Evolutionary conservation across 495 filamentous ascomycete species (phyloP).

Genomic region (Zalerion maritima): DNA sequence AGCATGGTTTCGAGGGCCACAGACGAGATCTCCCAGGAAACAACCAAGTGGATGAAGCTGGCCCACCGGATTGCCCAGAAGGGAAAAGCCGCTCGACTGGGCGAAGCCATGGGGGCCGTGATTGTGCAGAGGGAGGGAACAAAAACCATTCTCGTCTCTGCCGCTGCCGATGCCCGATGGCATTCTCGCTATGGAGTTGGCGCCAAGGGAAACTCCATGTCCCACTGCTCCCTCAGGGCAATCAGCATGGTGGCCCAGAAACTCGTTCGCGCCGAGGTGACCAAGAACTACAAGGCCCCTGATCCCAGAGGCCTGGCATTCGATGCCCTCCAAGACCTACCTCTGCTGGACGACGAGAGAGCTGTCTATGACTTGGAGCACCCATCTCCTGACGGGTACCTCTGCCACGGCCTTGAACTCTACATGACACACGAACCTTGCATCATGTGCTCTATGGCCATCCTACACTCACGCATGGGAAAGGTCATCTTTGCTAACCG

Average conservation of each 20-base stretch:
- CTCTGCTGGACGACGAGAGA: constrained; percentile 25
- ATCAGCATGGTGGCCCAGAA: constrained; percentile 75
- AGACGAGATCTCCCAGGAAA: constrained; percentile 41
- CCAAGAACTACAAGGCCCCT: constrained; percentile 8
- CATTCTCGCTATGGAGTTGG: constrained; percentile 29
- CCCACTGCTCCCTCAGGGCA: constrained; percentile 74
- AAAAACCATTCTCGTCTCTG: constrained; percentile 40
- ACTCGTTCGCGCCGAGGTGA: constrained; percentile 32
- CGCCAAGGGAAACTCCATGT: constrained; percentile 52
- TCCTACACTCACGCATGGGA: constrained; percentile 80
- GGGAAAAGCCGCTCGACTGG: constrained; percentile 38
- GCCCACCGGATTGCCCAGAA: constrained; percentile 49
- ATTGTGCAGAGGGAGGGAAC: constrained; percentile 44
- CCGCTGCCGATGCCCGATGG: constrained; percentile 70
- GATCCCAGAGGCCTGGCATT: constrained; percentile 22
- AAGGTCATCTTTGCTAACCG: constrained; percentile 60
- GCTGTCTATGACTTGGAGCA: constrained; percentile 28
- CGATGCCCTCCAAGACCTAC: constrained; percentile 30
- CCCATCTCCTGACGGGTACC: constrained; percentile 57
- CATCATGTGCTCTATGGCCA: constrained; percentile 90
- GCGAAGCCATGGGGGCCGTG: constrained; percentile 66
- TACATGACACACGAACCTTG: constrained; percentile 93
- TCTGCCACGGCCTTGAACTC: constrained; percentile 81
- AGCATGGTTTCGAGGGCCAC: constrained; percentile 38
- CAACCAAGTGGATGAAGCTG: constrained; percentile 49